phyloP scores from a whole-genome alignment of 805 yeast genomes.

The Ogataea glucozyma region DNA sequence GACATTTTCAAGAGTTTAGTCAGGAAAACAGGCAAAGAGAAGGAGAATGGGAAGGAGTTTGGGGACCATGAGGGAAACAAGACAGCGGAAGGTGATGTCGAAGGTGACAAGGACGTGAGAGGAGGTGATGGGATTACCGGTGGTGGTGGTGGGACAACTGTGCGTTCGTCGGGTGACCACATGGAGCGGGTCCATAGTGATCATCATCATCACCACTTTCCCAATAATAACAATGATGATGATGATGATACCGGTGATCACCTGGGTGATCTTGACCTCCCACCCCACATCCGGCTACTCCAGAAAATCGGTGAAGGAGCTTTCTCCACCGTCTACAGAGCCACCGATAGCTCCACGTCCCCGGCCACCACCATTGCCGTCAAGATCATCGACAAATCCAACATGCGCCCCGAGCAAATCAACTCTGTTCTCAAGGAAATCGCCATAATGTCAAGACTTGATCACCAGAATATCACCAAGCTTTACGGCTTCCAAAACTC shows the following conservation, averaged over 20 bases:
- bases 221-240: too few species aligned
- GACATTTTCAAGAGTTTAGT: constrained; percentile 33
- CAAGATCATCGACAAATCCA: constrained; percentile 67
- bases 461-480: constrained; percentile 61
- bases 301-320: constrained; percentile 79
- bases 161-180: too few species aligned
- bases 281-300: constrained; percentile 21
- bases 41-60: constrained; percentile 6
- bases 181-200: too few species aligned
- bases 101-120: too few species aligned
- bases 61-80: too few species aligned
- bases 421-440: constrained; percentile 69
- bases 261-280: too few species aligned
- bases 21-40: constrained; percentile 23
- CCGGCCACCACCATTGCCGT: constrained; percentile 61
- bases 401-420: constrained; percentile 51
- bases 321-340: constrained; percentile 81
- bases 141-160: not conserved
- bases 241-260: too few species aligned
- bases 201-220: too few species aligned
- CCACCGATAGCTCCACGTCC: constrained; percentile 48
- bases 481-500: constrained; percentile 56
- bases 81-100: too few species aligned
- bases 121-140: constrained; percentile 1
- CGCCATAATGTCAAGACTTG: constrained; percentile 64